phyloP scores from a whole-genome alignment of 805 yeast genomes.

The Ogataea philodendri region DNA sequence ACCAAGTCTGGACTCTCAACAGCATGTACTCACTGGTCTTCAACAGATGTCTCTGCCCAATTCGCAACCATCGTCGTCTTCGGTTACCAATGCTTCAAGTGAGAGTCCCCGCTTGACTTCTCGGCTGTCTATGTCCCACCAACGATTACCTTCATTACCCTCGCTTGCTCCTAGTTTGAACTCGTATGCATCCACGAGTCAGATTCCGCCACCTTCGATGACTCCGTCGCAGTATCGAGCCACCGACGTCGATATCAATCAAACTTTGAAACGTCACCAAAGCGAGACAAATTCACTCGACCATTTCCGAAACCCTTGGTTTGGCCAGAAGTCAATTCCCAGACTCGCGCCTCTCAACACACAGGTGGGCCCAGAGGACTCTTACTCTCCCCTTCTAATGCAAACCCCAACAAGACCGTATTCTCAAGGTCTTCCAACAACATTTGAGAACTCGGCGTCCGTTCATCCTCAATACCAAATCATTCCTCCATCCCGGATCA shows the following conservation, averaged over 20 bases:
- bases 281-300: conserved; percentile 15
- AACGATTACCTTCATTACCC: conserved; percentile 24
- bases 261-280: conserved; percentile 21
- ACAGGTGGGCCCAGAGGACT: conserved; percentile 12
- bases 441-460: conserved; percentile 25
- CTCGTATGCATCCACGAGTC: conserved; percentile 4
- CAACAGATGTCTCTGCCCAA: conserved; percentile 26
- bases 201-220: conserved; percentile 9
- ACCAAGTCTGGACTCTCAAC: conserved; percentile 14
- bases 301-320: conserved; percentile 27
- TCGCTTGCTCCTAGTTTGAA: conserved; percentile 14
- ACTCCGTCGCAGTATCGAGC: conserved; percentile 20
- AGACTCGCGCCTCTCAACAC: conserved; percentile 19
- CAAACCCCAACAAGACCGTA: conserved; percentile 20
- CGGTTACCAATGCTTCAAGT: no score
- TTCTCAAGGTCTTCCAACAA: conserved; percentile 27
- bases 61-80: conserved; percentile 9
- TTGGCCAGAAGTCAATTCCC: conserved; percentile 9
- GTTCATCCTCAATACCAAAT: conserved; percentile 20
- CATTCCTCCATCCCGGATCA: conserved; percentile 34
- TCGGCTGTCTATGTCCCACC: conserved; percentile 20
- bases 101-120: conserved; percentile 16
- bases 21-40: conserved; percentile 20
- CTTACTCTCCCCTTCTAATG: conserved; percentile 14
- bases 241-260: conserved; percentile 18